phyloP scores from a whole-genome alignment of 495 filamentous ascomycete species.

The Podospora pseudocomata region DNA sequence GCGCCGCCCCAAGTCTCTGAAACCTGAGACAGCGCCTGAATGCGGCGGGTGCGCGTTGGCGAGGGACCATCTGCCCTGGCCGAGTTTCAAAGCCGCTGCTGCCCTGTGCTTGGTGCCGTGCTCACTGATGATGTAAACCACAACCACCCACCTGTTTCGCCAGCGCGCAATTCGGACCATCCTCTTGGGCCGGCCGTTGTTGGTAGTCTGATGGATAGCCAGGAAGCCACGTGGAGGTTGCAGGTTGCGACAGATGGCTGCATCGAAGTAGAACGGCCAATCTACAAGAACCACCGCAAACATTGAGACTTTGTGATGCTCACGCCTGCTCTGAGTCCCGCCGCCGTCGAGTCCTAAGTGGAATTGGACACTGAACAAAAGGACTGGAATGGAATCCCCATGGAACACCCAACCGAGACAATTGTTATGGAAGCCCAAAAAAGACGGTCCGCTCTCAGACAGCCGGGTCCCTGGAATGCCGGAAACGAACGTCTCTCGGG shows the following conservation, averaged over 20 bases:
- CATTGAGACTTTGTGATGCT: no score
- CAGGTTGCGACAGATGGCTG: not conserved
- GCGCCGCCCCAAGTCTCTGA: not conserved
- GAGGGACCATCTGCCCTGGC: slow-evolving; percentile 9
- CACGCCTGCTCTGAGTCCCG: no score
- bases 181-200: not conserved
- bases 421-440: not conserved
- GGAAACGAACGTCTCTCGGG: not conserved
- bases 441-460: not conserved
- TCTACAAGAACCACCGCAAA: not conserved
- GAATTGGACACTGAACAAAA: not conserved
- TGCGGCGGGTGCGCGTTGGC: slow-evolving; percentile 15
- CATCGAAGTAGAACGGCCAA: not conserved
- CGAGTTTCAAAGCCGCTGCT: slow-evolving; percentile 17
- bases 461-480: not conserved
- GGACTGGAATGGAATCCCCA: not conserved
- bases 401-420: not conserved
- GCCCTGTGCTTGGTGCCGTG: not conserved
- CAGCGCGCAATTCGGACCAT: no score
- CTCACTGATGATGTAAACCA: not conserved
- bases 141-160: not conserved
- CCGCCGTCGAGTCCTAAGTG: no score
- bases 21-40: slow-evolving; percentile 9
- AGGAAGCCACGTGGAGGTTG: not conserved
- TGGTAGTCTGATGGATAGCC: not conserved